These are phyloP conservation scores for Spironucleus salmonicida DNA, from an alignment of 208 protist species.

Conservation along the genomic window DNA sequence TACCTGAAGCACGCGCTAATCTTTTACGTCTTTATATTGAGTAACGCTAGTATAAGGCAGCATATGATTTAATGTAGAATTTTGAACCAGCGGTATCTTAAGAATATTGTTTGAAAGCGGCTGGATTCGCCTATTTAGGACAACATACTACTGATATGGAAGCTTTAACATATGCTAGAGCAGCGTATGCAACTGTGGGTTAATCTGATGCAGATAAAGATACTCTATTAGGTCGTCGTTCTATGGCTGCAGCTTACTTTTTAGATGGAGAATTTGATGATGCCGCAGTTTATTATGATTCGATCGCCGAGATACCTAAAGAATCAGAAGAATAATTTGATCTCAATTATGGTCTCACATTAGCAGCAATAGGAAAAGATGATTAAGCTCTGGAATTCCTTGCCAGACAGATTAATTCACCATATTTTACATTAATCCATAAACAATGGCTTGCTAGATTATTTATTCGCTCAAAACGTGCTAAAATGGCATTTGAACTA, in stretches of 20 bases:
- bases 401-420: not conserved
- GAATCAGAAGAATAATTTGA: conserved; percentile 25
- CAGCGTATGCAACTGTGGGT: conserved; percentile 19
- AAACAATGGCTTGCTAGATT: conserved; percentile 7
- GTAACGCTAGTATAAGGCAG: conserved; percentile 2
- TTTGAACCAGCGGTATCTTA: conserved; percentile 25
- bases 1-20: conserved; percentile 11
- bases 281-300: conserved; percentile 1
- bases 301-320: conserved; percentile 4
- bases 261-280: conserved; percentile 25
- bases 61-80: not conserved
- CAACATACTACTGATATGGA: conserved; percentile 19
- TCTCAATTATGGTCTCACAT: conserved; percentile 11
- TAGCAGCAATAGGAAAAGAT: conserved; percentile 19
- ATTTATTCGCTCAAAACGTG: not conserved
- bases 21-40: conserved; percentile 24
- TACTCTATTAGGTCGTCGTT: conserved; percentile 1
- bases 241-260: conserved; percentile 27
- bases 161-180: conserved; percentile 2
- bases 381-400: conserved; percentile 7
- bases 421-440: conserved; percentile 13
- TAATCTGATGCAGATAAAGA: conserved; percentile 29
- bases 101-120: conserved; percentile 20
- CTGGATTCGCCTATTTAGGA: conserved; percentile 15
- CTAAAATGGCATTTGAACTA: conserved; percentile 13